Conservation (phyloP, 768 basidiomycete genomes). For the Amanita pallidorosea region DNA sequence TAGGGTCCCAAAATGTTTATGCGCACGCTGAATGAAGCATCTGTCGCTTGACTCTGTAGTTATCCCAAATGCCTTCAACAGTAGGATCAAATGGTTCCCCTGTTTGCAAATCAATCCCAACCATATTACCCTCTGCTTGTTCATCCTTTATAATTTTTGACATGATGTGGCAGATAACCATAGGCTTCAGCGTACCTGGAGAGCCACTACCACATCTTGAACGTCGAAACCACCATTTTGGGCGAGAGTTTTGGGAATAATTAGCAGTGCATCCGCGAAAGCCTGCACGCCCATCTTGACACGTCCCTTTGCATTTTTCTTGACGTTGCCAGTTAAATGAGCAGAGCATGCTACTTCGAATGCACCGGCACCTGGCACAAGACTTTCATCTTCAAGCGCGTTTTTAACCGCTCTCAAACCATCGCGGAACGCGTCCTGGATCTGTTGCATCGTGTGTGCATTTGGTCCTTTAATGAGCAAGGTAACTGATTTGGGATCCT, state of each 20-base stretch:
- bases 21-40: slow-evolving; percentile 91
- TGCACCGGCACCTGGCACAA: slow-evolving; percentile 95
- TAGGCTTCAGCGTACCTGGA: slow-evolving; percentile 48
- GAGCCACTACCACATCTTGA: slow-evolving; percentile 83
- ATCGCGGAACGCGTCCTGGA: slow-evolving; percentile 96
- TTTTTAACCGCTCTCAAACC: slow-evolving; percentile 96
- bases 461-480: slow-evolving; percentile 98
- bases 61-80: slow-evolving; percentile 96
- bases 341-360: slow-evolving; percentile 91
- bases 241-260: slow-evolving; percentile 95
- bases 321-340: slow-evolving; percentile 69
- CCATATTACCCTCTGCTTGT: slow-evolving; percentile 84
- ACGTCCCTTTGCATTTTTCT: slow-evolving; percentile 84
- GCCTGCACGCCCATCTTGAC: slow-evolving; percentile 97
- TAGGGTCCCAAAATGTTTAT: not conserved
- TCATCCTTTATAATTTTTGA: slow-evolving; percentile 53
- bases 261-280: slow-evolving; percentile 86
- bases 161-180: not conserved
- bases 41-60: slow-evolving; percentile 96
- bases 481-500: slow-evolving; percentile 89
- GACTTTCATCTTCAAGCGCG: slow-evolving; percentile 78
- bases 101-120: slow-evolving; percentile 85
- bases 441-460: slow-evolving; percentile 90
- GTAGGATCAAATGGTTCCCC: slow-evolving; percentile 97
- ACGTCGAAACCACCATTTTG: slow-evolving; percentile 96